Base-by-base conservation (phyloP, 2,329 filamentous ascomycete genomes). In the Ophioceras dolichostomum region DNA sequence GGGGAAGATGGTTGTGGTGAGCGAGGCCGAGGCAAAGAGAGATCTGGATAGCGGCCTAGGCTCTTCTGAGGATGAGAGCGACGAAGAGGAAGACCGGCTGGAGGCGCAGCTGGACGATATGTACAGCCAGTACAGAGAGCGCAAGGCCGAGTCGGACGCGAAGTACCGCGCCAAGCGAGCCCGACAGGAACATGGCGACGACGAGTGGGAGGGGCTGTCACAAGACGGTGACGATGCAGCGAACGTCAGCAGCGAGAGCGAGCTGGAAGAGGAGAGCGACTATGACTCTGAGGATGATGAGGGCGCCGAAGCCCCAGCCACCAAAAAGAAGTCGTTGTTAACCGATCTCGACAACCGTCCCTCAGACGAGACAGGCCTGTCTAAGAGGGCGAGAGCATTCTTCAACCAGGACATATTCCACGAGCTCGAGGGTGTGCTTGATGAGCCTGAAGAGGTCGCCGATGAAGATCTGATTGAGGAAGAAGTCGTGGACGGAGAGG, bases 341-440 rank as follows among this genome's bases (percentile, higher is more conserved):
- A 79, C 74, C 2, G 76, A 82, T 42, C 64, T 88, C 19, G 68
- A 78, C 45, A 62, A 62, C 38, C 61, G 66, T 7, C 60, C 59
- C 4, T 60, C 62, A 27, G 64, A 67, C 10, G 57, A 61, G 7
- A 65, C 64, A 20, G 78, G 73, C 10, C 66, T 96, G n/a, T 94
- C 87, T 3, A 88, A 79, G 56, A 76, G 86, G 44, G 91, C 91
- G 8, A 74, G 80, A 9, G 73, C 81, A 42, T 98, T 98, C 62
- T 98, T 98, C 57, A 82, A 83, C 49, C 89, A 95, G 54, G 88
- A 95, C 47, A 81, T 98, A 29, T 98, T 98, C 66, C 79, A 88
- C 47, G 84, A 78, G 28, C 77, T 96, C 38, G 75, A 76, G 17
- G 83, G 75, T 0, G 57, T 81, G 16, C 62, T 79, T 3, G 76